Base-by-base conservation (phyloP, 2,329 filamentous ascomycete species). In the Teratosphaeria epicoccoides region DNA sequence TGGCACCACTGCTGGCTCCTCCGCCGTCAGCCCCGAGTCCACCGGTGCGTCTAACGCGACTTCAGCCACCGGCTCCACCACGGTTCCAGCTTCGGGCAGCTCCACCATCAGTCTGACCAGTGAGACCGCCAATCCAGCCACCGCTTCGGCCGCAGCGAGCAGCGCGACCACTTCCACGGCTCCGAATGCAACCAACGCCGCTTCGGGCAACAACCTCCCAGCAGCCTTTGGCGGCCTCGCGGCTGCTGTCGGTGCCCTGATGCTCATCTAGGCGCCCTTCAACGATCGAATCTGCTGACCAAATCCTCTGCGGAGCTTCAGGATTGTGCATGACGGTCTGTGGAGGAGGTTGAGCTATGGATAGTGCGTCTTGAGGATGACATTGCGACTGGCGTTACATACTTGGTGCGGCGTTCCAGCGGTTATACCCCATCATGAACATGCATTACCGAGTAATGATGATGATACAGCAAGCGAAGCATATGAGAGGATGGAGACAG, bases 151-250 rank as follows among this genome's bases (percentile, higher is more conserved):
- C 33, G 29, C 28, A 11, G 28, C 43, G 23, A 37, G 51, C 33
- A 29, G 51, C 22, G 54, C 53, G n/a, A 51, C 50, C 26, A 43
- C 54, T 25, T 52, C 52, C 23, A 52, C 50, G 6, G 44, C 43
- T 24, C 45, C 54, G 17, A 33, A 37, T 25, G 43, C 55, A 6
- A 55, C 53, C 52, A 57, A 58, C 47, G 56, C 52, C n/a, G 56
- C 52, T 14, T 22, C 22, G 26, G 25, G 17, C 28, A 53, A 54
- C 22, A 43, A 55, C 24, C 44, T 58, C 48, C 54, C 56, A 9
- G 47, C 51, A 44, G 56, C 54, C 26, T 49, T 55, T 46, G 55
- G 49, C 45, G 55, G 55, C 10, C 29, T 58, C 29, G 56, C 54
- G 14, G 52, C 50, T 26, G 56, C 52, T 44, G 25, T 49, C 22